phyloP scores from a whole-genome alignment of 2,329 filamentous ascomycete species.

The Phialophora verrucosa region DNA sequence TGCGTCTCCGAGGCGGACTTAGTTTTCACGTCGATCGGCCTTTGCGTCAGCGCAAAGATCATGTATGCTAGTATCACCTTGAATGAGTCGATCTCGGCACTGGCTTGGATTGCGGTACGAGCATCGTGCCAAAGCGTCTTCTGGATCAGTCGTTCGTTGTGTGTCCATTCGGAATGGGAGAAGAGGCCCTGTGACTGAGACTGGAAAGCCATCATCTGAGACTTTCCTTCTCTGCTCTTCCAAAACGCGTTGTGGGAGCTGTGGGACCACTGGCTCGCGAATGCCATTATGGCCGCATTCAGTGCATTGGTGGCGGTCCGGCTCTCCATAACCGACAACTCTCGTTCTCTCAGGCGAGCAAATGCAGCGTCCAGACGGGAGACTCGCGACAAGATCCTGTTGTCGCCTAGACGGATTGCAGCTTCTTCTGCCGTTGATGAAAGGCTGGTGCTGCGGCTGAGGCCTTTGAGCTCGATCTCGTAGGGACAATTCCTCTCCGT shows the following conservation, averaged over 20 bases:
- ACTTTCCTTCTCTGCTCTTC: constrained; percentile 32
- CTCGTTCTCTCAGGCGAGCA: constrained; percentile 46
- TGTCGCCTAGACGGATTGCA: constrained; percentile 53
- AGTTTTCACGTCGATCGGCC: constrained; percentile 42
- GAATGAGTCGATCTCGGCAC: constrained; percentile 52
- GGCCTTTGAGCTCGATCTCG: constrained; percentile 35
- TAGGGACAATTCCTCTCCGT: constrained; percentile 44
- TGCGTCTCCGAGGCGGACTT: not conserved
- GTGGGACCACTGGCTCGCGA: constrained; percentile 51
- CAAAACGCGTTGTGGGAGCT: constrained; percentile 34
- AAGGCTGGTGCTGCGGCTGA: constrained; percentile 41
- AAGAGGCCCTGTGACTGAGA: constrained; percentile 1
- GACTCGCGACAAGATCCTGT: constrained; percentile 53
- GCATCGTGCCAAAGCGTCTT: constrained; percentile 53
- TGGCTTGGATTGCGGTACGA: constrained; percentile 47
- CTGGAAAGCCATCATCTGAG: constrained; percentile 22
- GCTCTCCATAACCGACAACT: constrained; percentile 47
- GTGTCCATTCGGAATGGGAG: constrained; percentile 3
- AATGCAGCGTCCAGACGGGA: constrained; percentile 50
- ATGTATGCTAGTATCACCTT: constrained; percentile 54
- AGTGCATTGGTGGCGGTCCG: constrained; percentile 48
- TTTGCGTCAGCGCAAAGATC: constrained; percentile 54
- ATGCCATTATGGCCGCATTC: constrained; percentile 52
- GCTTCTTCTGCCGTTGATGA: constrained; percentile 50
- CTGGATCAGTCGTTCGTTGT: constrained; percentile 45